Evolutionary conservation across 2,329 filamentous ascomycete genomes (phyloP), one percentile per base, ranked within the genome.

Genomic region (Venturia oleaginea): DNA sequence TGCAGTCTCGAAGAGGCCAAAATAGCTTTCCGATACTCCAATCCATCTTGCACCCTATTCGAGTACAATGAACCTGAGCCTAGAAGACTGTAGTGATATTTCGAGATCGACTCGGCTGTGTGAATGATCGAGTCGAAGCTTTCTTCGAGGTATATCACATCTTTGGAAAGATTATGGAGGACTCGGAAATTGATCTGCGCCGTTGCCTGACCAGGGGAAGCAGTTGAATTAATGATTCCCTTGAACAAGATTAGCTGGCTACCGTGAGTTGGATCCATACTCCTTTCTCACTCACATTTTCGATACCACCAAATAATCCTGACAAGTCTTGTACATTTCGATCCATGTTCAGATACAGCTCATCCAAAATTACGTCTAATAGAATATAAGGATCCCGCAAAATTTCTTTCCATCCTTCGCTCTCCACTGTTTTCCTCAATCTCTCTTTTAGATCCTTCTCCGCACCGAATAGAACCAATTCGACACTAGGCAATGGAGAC

Each of bases 81-180:
- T 15, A 57, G 15, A 15, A 70, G 34, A 76, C 72, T 19, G 5
- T 34, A 22, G 74, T 67, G 0, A 68, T 71, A 24, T 70, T 69
- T 19, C 70, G 71, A 63, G 76, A 75, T 27, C 6, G 70, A 66
- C 37, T 68, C 68, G 38, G 66, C 62, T 13, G 51, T 57, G 51
- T 57, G 51, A 3, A 57, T 5, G 11, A 57, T 57, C 8, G 51
- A 34, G 51, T 57, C 51, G 30, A 57, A 57, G 30, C 73, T 72
- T 68, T 78, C 76, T 22, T 70, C 71, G 34, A 78, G 64, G 65
- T 74, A 75, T 15, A 74, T 75, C 43, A 70, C 68, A 59, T 77
- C 72, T 65, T 76, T 77, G 8, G 75, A 72, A n/a, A 77, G 69
- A 54, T 74, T 75, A 67, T 77, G 75, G 1, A 77, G 66, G 0